A percentile compares a stretch with the other conserved stretches of the same genome.
Evolutionary conservation across 345 rosid genomes (phyloP).

Genomic region (Toxicodendron radicans): DNA sequence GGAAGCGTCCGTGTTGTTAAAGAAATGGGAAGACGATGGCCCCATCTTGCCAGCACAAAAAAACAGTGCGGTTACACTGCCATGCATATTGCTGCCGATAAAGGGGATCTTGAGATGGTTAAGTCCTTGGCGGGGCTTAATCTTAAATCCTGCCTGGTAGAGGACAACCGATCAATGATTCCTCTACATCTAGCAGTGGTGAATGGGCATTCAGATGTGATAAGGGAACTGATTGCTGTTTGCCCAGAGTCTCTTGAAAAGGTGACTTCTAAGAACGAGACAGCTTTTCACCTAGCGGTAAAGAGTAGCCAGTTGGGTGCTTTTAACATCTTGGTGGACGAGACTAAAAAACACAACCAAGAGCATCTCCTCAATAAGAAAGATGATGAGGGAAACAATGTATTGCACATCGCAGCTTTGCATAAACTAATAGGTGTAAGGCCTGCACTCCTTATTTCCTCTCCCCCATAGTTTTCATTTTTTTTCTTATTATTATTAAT

Average conservation of each 20-base stretch:
- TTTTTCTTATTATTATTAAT: too few relatives aligned
- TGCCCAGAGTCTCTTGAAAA: not conserved
- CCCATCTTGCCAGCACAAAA: not conserved
- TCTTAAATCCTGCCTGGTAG: slow-evolving; percentile 1
- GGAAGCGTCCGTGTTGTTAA: not conserved
- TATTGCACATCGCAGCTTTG: not conserved
- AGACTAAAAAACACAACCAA: not conserved
- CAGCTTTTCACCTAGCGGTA: not conserved
- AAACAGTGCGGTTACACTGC: not conserved
- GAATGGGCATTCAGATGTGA: not conserved
- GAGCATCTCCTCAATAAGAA: not conserved
- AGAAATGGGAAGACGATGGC: not conserved
- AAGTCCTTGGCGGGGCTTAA: not conserved
- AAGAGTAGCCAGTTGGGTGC: not conserved
- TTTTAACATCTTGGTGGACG: not conserved
- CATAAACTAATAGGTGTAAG: not conserved
- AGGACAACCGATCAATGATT: not conserved
- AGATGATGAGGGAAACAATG: not conserved
- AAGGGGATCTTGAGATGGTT: not conserved
- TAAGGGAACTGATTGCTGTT: not conserved
- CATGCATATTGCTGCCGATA: not conserved
- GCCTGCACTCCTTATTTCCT: too few relatives aligned
- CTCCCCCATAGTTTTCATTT: too few relatives aligned
- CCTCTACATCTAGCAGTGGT: not conserved
- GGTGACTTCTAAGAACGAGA: not conserved